Percentiles rank a stretch among this genome's conserved stretches.
These are phyloP conservation scores for Fusarium cyanostomum DNA, from an alignment of 2,329 filamentous ascomycete genomes.

Conservation along the genomic window DNA sequence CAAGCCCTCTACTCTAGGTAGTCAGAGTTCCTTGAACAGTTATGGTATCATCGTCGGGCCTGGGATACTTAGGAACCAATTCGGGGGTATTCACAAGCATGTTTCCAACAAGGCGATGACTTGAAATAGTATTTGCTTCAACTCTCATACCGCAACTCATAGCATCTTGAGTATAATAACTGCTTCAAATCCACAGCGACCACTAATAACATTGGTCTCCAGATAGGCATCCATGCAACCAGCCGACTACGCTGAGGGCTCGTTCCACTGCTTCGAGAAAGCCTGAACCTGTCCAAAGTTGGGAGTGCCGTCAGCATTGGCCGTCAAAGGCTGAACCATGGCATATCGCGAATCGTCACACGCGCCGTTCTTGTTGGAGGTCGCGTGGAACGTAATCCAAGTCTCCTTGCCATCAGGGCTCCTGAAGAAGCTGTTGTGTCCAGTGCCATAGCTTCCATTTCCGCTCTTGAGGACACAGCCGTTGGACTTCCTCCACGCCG, in stretches of 20 bases:
- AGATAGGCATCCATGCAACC: neutral
- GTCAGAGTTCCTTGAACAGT: too few species aligned
- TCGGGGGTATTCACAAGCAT: too few species aligned
- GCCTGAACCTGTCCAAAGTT: conserved; percentile 56
- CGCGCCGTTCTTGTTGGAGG: conserved; percentile 56
- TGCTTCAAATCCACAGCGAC: neutral
- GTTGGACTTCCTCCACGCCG: conserved; percentile 61
- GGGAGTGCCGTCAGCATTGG: conserved; percentile 60
- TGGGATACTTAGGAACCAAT: too few species aligned
- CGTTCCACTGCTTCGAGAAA: conserved; percentile 36
- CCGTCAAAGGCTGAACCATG: conserved; percentile 61
- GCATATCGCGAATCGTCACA: conserved; percentile 65
- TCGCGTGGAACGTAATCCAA: conserved; percentile 67
- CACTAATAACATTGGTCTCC: neutral
- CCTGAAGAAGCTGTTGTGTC: conserved; percentile 67
- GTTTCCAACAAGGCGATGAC: too few species aligned
- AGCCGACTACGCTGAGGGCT: conserved; percentile 14
- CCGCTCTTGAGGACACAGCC: conserved; percentile 61
- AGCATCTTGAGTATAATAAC: too few species aligned
- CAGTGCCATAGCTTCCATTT: conserved; percentile 66
- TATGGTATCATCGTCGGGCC: too few species aligned
- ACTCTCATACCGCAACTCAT: too few species aligned
- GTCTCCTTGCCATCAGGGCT: conserved; percentile 64
- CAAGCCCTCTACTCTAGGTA: too few species aligned
- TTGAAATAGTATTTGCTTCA: too few species aligned